These are phyloP conservation scores for Starmerella apis DNA, from an alignment of 805 yeast genomes.

Conservation along the genomic window DNA sequence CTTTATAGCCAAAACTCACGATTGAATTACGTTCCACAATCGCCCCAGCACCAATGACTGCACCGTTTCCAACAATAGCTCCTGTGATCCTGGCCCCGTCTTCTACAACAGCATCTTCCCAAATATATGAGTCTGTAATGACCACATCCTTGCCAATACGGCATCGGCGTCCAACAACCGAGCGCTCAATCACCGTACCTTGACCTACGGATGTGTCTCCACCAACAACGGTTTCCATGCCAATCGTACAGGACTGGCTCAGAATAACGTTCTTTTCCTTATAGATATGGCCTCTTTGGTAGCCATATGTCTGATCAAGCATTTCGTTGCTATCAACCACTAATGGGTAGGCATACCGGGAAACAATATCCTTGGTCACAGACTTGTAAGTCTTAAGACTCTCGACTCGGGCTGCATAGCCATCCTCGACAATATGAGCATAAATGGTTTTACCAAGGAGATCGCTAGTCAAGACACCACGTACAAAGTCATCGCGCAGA, in stretches of 20 bases:
- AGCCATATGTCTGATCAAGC: slow-evolving; percentile 56
- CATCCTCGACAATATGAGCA: slow-evolving; percentile 67
- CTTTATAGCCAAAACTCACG: slow-evolving; percentile 61
- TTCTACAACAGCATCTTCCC: slow-evolving; percentile 71
- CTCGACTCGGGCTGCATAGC: slow-evolving; percentile 91
- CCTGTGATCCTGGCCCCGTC: slow-evolving; percentile 50
- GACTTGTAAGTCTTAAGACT: slow-evolving; percentile 90
- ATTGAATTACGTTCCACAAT: slow-evolving; percentile 59
- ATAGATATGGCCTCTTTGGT: slow-evolving; percentile 77
- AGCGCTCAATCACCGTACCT: slow-evolving; percentile 50
- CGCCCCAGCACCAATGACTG: slow-evolving; percentile 45
- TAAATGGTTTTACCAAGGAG: slow-evolving; percentile 82
- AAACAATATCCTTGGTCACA: slow-evolving; percentile 76
- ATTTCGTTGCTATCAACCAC: slow-evolving; percentile 71
- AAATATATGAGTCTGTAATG: slow-evolving; percentile 67
- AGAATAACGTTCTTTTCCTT: slow-evolving; percentile 80
- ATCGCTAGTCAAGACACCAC: slow-evolving; percentile 84
- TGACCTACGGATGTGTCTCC: slow-evolving; percentile 66
- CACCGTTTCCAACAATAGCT: slow-evolving; percentile 61
- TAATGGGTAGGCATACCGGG: slow-evolving; percentile 87
- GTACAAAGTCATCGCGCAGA: slow-evolving; percentile 75
- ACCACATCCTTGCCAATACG: slow-evolving; percentile 66
- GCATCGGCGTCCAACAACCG: slow-evolving; percentile 81
- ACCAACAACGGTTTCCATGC: slow-evolving; percentile 74
- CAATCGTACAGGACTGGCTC: slow-evolving; percentile 80